These are phyloP conservation scores for Ligustrum vulgare DNA, from an alignment of 257 asterid genomes.

Conservation along the genomic window DNA sequence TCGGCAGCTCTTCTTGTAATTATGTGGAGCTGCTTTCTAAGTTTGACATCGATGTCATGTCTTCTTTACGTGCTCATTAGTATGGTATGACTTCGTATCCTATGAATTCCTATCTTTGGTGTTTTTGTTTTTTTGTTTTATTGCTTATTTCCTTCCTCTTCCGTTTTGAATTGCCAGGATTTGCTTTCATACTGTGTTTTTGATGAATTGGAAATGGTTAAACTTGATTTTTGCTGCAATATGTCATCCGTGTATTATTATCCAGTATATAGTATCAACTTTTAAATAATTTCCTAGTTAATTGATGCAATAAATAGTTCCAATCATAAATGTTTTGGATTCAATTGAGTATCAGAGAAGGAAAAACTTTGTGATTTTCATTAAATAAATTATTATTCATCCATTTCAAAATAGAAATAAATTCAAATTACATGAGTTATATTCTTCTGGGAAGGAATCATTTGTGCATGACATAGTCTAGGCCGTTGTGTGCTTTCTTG, in stretches of 20 bases:
- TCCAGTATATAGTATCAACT: background rate
- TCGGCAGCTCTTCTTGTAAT: conserved; percentile 86
- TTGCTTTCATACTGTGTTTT: conserved; percentile 10
- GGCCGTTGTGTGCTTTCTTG: background rate
- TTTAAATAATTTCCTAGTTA: background rate
- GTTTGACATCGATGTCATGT: conserved; percentile 90
- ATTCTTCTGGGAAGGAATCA: background rate
- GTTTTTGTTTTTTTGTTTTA: background rate
- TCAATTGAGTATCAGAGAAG: background rate
- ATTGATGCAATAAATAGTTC: conserved; percentile 2
- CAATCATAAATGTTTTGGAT: background rate
- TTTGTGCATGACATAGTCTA: background rate
- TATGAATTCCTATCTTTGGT: background rate
- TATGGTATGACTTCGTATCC: conserved; percentile 64
- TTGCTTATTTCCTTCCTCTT: background rate
- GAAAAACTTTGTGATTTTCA: conserved; percentile 3
- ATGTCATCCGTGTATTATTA: conserved; percentile 11
- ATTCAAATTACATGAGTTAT: background rate
- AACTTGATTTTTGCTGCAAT: conserved; percentile 20
- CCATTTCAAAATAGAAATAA: background rate
- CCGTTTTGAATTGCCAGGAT: conserved; percentile 22
- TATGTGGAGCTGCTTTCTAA: conserved; percentile 97
- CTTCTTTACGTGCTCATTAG: conserved; percentile 90
- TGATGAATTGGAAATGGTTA: background rate
- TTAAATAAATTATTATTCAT: background rate